Evolutionary conservation across 2,329 filamentous ascomycete species (phyloP), one percentile per base, ranked within the genome.

Genomic region (Stromatinia cepivora): DNA sequence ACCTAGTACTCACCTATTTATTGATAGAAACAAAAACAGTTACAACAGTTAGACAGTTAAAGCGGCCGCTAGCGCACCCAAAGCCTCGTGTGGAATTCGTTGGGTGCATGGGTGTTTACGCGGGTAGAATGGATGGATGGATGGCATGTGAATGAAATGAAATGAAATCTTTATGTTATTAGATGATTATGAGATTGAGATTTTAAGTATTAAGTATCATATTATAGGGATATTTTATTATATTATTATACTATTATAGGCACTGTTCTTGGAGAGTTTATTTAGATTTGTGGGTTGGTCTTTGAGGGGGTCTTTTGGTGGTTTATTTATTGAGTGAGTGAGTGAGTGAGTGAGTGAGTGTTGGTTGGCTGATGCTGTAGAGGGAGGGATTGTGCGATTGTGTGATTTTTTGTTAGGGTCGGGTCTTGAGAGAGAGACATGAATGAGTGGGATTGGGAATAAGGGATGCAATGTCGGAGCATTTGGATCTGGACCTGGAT

Each of bases 141-240:
- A 58, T 58, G 56, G 56, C 56, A 58, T 58, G 56, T 58, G 56
- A 58, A 58, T 58, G 39, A 39, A 57, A 39, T 57, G 54, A 15
- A 54, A 57, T 57, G 31, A 57, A 42, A 17, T 39, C 36, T n/a
- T n/a, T n/a, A n/a, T n/a, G n/a, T n/a, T n/a, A n/a, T n/a, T n/a
- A n/a, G 36, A 39, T 42, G 39, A 17, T 17, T 4, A 42, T 42
- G 39, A 42, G 13, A 17, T 42, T 39, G 54, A 25, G 22, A 17
- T 57, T 39, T 39, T 57, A 17, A 22, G n/a, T 17, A 34, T n/a
- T 34, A n/a, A 17, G 39, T 17, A 42, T 17, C 4, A 42, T 42
- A 42, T 17, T 7, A 42, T 42, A 42, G 3, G 39, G 39, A 17
- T 42, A 42, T 42, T 42, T 42, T 42, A 7, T 42, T 42, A 42